Evolutionary conservation across 1,284 basidiomycete species (phyloP).

Genomic region (Rhodotorula sp.): DNA sequence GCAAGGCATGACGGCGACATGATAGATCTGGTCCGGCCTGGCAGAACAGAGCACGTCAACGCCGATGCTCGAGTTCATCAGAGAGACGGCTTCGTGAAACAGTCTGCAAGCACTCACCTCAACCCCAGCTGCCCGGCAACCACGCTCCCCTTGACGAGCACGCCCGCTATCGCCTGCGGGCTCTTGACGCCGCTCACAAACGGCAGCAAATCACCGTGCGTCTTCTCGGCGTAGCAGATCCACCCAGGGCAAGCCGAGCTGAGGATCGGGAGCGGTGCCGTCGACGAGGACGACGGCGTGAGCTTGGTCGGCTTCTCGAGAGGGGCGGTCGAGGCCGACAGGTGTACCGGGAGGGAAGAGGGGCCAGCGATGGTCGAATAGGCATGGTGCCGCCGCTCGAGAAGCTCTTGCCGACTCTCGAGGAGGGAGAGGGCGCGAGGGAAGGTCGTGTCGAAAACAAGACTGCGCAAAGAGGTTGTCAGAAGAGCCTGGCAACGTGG

Average conservation of each 20-base stretch:
- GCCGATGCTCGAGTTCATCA: not conserved
- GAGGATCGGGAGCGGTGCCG: conserved; percentile 72
- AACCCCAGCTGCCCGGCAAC: conserved; percentile 66
- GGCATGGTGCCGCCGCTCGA: conserved; percentile 58
- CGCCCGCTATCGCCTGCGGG: conserved; percentile 91
- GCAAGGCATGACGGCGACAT: conserved; percentile 97
- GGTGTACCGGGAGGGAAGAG: conserved; percentile 14
- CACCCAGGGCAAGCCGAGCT: conserved; percentile 97
- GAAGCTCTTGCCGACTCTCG: conserved; percentile 80
- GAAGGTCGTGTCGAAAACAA: conserved; percentile 90
- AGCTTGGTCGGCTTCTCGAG: conserved; percentile 26
- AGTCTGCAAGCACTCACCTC: conserved; percentile 57
- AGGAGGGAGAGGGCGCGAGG: conserved; percentile 81
- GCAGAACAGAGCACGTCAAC: not conserved
- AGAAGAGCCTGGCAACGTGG: conserved; percentile 1
- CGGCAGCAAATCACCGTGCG: conserved; percentile 88
- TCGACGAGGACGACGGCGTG: conserved; percentile 22
- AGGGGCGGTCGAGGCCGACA: not conserved
- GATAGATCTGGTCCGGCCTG: conserved; percentile 83
- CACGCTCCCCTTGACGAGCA: conserved; percentile 79
- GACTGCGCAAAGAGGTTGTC: not conserved
- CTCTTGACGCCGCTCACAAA: conserved; percentile 87
- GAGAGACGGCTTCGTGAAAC: conserved; percentile 2
- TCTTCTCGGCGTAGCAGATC: conserved; percentile 99
- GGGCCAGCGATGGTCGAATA: conserved; percentile 7